Base-by-base conservation (phyloP, 2,329 filamentous ascomycete species). In the Beauveria sp. region DNA sequence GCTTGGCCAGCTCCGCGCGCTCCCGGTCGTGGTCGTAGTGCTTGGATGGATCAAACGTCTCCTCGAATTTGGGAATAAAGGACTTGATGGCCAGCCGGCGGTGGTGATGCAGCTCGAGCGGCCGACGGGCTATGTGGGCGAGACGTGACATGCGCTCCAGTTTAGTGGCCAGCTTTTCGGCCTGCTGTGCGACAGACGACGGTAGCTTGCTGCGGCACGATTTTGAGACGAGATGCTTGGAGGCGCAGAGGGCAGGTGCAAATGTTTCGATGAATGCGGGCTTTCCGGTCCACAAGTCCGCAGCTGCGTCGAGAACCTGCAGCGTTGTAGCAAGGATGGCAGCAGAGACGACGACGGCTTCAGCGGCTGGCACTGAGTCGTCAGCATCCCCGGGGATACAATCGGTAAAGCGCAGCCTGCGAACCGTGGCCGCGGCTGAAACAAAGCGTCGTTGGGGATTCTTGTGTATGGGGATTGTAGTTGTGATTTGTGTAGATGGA, bases 21-120 rank as follows among this genome's bases (percentile, higher is more conserved):
- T 96, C 92, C 67, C 88, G 88, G 76, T 99, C 90, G 1, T 92
- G 92, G 72, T 99, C 96, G 83, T 99, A 98, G 82, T 98, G 95
- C 78, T 92, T 93, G 78, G 90, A 86, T 3, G 95, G 95, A 74
- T 96, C 95, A 83, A 92, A 99, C 62, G 85, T 83, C 73, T 97
- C 93, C 77, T 98, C 95, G 77, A 98, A 99, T 75, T 96, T 96
- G 75, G 95, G 95, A 52, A 97, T 86, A 63, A 85, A 88, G 8
- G 86, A 87, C 74, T 93, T 93, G 79, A 98, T 96, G 24, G 95
- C 88, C 3, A 96, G 83, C 0, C 93, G 91, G 0, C 84, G 83
- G 80, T 99, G 95, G 75, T 95, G 84, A 77, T 99, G 95, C 3
- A 99, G 85, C 69, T 91, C 84, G 34, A 98, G 85, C 2, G 92